Base-by-base conservation (phyloP, 2,329 filamentous ascomycete genomes). In the Aspergillus nomiae region DNA sequence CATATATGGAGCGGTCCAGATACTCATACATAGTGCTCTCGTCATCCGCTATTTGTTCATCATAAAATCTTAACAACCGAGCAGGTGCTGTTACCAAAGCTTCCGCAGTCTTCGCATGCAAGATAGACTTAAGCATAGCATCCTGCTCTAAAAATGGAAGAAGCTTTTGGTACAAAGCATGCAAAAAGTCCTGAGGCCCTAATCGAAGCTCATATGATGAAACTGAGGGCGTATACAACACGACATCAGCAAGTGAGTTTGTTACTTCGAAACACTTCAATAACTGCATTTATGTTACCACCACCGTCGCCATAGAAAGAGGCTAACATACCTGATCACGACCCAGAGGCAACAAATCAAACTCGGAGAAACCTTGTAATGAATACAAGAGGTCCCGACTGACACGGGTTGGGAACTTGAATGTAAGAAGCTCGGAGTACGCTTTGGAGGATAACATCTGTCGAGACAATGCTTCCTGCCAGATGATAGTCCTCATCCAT, bases 401-500 rank as follows among this genome's bases (percentile, higher is more conserved):
- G 19, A 73, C 68, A 43, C 67, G 50, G 1, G 65, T 64, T 8
- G 73, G 73, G 46, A 74, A 74, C 1, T 45, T 60, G 56, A 75
- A 75, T 0, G 65, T 70, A 67, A 74, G 64, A 7, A 73, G 58
- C 24, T 63, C 59, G 5, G 41, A 54, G n/a, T 61, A 57, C 1
- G 70, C 64, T 8, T 64, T 61, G 9, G 73, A 74, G 8, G 73
- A 75, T 2, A 75, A 54, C 19, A 74, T 59, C 3, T 67, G 68
- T 45, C 62, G 51, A 4, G 70, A 70, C 4, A 75, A 57, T 19
- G 72, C 73, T 32, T 73, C 63, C 32, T 74, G 73, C 73, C 73
- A 75, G 24, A 75, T 62, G 9, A 75, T 75, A 1, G 69, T 74
- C 30, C 73, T 67, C 73, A 75, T 75, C 73, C 73, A 75, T 61